A percentile compares a stretch with the other conserved stretches of the same genome.
phyloP scores from a whole-genome alignment of 225 moss, liverwort and hornwort genomes.

The Asterella californica region DNA sequence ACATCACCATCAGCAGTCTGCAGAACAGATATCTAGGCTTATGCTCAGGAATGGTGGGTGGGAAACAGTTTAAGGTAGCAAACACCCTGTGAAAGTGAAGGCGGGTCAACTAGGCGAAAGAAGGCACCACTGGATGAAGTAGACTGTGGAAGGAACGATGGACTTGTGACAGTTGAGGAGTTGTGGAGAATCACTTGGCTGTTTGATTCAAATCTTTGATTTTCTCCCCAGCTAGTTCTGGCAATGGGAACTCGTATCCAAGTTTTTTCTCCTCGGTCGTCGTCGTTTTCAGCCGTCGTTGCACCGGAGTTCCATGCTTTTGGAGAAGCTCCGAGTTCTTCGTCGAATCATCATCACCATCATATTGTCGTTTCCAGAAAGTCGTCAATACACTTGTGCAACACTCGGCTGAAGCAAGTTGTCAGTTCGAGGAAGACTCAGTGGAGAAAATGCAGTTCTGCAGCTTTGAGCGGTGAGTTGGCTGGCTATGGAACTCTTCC shows the following conservation, averaged over 20 bases:
- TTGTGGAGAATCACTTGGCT: background rate
- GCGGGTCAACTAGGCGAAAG: background rate
- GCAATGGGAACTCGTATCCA: constrained; percentile 17
- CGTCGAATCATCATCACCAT: background rate
- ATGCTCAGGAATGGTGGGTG: background rate
- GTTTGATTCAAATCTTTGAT: background rate
- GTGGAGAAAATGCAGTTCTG: background rate
- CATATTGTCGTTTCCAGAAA: background rate
- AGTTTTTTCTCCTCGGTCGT: background rate
- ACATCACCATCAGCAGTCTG: background rate
- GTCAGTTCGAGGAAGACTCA: background rate
- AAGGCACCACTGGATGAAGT: background rate
- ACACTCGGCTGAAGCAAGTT: background rate
- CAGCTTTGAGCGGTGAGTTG: background rate
- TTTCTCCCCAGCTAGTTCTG: background rate
- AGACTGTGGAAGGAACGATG: background rate
- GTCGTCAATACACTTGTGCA: background rate
- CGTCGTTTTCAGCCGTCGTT: background rate
- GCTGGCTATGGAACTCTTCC: background rate
- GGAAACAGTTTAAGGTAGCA: background rate
- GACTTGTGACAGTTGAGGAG: constrained; percentile 4
- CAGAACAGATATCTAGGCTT: background rate
- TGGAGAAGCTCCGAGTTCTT: background rate
- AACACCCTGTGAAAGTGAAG: background rate
- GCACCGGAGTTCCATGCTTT: background rate